phyloP scores from a whole-genome alignment of 2,329 filamentous ascomycete genomes.

The Purpureocillium lavendulum region DNA sequence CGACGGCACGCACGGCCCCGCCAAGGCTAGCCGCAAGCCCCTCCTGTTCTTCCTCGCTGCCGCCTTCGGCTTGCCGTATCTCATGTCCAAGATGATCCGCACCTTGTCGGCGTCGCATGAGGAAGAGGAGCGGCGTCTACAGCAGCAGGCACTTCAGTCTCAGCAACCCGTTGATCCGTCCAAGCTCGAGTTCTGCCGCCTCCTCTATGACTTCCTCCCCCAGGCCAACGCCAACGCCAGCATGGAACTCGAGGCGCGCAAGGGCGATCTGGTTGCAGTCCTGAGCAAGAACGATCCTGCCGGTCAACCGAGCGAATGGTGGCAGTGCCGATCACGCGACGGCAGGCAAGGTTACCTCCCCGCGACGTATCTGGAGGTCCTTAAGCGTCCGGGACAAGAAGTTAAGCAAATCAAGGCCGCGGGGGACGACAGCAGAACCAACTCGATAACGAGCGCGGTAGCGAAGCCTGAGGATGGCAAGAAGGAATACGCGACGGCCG shows the following conservation, averaged over 20 bases:
- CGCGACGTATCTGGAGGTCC: constrained; percentile 78
- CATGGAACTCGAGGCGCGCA: constrained; percentile 85
- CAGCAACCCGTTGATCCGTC: constrained; percentile 65
- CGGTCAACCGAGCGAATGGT: constrained; percentile 92
- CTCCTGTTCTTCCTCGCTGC: constrained; percentile 93
- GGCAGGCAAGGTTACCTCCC: constrained; percentile 89
- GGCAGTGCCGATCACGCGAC: constrained; percentile 86
- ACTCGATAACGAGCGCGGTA: constrained; percentile 39
- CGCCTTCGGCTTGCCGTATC: constrained; percentile 88
- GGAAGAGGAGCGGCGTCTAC: constrained; percentile 60
- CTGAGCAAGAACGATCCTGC: constrained; percentile 87
- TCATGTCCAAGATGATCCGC: constrained; percentile 94
- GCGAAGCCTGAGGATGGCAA: constrained; percentile 31
- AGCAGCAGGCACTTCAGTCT: constrained; percentile 41
- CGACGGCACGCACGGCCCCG: constrained; percentile 55
- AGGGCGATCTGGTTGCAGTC: constrained; percentile 92
- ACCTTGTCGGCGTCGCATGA: constrained; percentile 77
- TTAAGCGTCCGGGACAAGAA: constrained; percentile 42
- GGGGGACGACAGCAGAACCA: constrained; percentile 37
- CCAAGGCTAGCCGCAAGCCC: constrained; percentile 84
- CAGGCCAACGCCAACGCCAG: constrained; percentile 47
- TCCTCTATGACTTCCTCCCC: constrained; percentile 88
- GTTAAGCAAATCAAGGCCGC: constrained; percentile 44
- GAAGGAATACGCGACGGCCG: constrained; percentile 43
- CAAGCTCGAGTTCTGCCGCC: constrained; percentile 93